phyloP scores from a whole-genome alignment of 1,139 yeast species.

The Suhomyces bribrorum region DNA sequence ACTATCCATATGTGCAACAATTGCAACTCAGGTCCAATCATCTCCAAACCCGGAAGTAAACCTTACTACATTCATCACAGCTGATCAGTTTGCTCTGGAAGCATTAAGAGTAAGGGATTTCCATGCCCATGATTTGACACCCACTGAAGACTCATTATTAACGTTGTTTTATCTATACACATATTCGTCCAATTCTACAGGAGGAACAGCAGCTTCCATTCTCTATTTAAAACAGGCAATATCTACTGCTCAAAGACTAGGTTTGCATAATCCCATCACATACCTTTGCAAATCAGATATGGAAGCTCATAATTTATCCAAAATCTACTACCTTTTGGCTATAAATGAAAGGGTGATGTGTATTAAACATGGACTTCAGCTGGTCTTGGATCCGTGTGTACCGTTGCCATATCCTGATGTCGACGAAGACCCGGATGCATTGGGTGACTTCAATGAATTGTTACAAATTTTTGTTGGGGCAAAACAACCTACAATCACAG shows the following conservation, averaged over 20 bases:
- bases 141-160: slow-evolving; percentile 29
- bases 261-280: slow-evolving; percentile 34
- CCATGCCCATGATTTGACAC: slow-evolving; percentile 28
- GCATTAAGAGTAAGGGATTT: slow-evolving; percentile 28
- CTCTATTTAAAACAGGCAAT: slow-evolving; percentile 42
- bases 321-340: slow-evolving; percentile 38
- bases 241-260: slow-evolving; percentile 38
- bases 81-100: slow-evolving; percentile 18
- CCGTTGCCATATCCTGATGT: slow-evolving; percentile 32
- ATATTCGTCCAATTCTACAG: slow-evolving; percentile 33
- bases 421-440: slow-evolving; percentile 33
- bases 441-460: slow-evolving; percentile 32
- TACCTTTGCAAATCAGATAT: slow-evolving; percentile 29
- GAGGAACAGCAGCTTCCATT: slow-evolving; percentile 31
- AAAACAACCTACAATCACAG: slow-evolving; percentile 11
- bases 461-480: slow-evolving; percentile 31
- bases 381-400: slow-evolving; percentile 33
- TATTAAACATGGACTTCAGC: slow-evolving; percentile 36
- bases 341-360: slow-evolving; percentile 42
- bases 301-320: slow-evolving; percentile 35
- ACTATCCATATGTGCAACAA: slow-evolving; percentile 6
- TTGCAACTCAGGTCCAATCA: slow-evolving; percentile 2
- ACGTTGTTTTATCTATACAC: slow-evolving; percentile 42
- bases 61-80: slow-evolving; percentile 1
- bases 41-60: neutral